These are phyloP conservation scores for Aspergillus floridensis DNA, from an alignment of 2,329 filamentous ascomycete genomes.

Conservation along the genomic window DNA sequence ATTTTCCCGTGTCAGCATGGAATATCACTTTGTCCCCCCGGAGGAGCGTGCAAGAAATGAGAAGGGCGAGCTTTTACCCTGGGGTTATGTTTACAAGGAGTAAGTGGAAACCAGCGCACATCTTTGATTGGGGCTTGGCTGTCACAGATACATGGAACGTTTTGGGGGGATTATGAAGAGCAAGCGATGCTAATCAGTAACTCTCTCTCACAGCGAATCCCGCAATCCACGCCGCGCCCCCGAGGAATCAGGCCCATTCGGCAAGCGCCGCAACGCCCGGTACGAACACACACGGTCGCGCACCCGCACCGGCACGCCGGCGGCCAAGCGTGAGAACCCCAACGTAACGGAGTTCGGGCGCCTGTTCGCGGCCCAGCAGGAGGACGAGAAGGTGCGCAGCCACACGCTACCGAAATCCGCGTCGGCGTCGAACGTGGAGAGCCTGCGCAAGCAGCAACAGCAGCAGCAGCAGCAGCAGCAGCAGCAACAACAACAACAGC, in stretches of 20 bases:
- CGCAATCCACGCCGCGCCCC: constrained; percentile 53
- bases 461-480: background rate
- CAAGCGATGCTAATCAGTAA: constrained; percentile 30
- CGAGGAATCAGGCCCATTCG: constrained; percentile 63
- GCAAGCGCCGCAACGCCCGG: constrained; percentile 50
- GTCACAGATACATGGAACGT: too few relatives aligned
- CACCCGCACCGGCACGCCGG: constrained; percentile 58
- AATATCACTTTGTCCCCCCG: constrained; percentile 64
- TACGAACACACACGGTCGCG: constrained; percentile 48
- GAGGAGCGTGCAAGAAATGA: constrained; percentile 61
- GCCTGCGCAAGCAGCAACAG: constrained; percentile 30
- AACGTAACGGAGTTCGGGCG: constrained; percentile 49
- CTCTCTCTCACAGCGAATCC: constrained; percentile 36
- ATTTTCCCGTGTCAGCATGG: constrained; percentile 44
- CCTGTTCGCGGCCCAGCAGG: constrained; percentile 46
- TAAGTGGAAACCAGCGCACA: constrained; percentile 36
- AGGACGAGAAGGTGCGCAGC: constrained; percentile 38
- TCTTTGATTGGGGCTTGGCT: too few relatives aligned
- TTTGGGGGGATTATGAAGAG: background rate
- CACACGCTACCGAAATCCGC: constrained; percentile 40
- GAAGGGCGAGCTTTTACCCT: constrained; percentile 59
- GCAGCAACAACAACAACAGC: constrained; percentile 16
- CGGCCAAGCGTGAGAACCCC: constrained; percentile 54
- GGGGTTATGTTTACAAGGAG: constrained; percentile 63
- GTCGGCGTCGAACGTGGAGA: constrained; percentile 42